These are phyloP conservation scores for Copromyces sp. DNA, from an alignment of 495 filamentous ascomycete species.

Conservation along the genomic window DNA sequence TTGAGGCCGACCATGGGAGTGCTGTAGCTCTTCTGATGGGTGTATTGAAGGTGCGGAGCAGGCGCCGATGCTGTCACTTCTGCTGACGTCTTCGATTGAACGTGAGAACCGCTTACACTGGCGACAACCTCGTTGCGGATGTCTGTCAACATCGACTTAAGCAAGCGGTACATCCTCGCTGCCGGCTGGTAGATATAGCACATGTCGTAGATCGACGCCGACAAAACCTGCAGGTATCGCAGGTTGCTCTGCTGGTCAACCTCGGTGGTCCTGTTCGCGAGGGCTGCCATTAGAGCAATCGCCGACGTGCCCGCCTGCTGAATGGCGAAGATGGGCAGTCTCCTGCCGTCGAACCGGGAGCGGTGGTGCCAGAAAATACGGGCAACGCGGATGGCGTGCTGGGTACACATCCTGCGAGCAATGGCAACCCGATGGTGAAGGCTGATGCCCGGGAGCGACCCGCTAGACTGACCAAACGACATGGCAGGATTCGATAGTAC, in stretches of 20 bases:
- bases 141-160: slow-evolving; percentile 26
- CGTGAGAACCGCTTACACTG: not conserved
- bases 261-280: slow-evolving; percentile 27
- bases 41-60: not conserved
- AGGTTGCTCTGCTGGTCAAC: slow-evolving; percentile 25
- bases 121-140: slow-evolving; percentile 21
- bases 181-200: slow-evolving; percentile 30
- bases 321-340: slow-evolving; percentile 33
- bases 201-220: slow-evolving; percentile 34
- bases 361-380: slow-evolving; percentile 43
- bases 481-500: slow-evolving; percentile 9
- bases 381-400: slow-evolving; percentile 39
- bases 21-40: not conserved
- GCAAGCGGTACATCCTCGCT: slow-evolving; percentile 23
- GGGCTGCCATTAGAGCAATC: slow-evolving; percentile 40
- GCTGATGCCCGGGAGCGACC: slow-evolving; percentile 1
- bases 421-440: slow-evolving; percentile 33
- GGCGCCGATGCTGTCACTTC: not conserved
- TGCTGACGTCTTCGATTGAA: not conserved
- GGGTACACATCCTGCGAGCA: slow-evolving; percentile 39
- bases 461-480: not conserved
- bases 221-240: slow-evolving; percentile 27
- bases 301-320: slow-evolving; percentile 45
- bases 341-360: slow-evolving; percentile 37
- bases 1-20: not conserved